Evolutionary conservation across 129 eudicot species (phyloP).

Genomic region (Lactuca sativa): DNA sequence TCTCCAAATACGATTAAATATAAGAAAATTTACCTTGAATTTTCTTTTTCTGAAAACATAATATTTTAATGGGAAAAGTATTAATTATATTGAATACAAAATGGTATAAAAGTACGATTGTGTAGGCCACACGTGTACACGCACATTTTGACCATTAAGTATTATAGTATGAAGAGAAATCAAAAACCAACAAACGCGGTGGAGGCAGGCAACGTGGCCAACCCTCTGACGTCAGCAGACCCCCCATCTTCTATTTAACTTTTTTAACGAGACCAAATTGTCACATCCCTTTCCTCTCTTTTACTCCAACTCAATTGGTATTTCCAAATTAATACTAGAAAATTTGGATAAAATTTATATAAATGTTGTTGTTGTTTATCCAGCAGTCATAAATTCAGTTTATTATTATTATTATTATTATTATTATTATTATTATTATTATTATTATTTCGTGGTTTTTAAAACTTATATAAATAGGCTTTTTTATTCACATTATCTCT

Average conservation of each 20-base stretch:
- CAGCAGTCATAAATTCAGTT: too few species aligned
- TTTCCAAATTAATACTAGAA: too few species aligned
- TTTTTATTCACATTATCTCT: too few species aligned
- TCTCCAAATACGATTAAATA: too few species aligned
- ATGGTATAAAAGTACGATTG: background rate
- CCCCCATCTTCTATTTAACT: constrained; percentile 1
- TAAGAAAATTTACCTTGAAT: background rate
- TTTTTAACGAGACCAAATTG: background rate
- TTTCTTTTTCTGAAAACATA: too few species aligned
- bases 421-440: too few species aligned
- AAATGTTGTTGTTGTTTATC: too few species aligned
- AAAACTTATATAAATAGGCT: too few species aligned
- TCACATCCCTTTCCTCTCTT: constrained; percentile 9
- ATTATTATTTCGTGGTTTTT: too few species aligned
- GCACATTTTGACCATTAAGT: constrained; percentile 10
- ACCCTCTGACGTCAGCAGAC: constrained; percentile 21
- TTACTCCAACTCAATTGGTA: background rate
- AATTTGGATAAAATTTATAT: too few species aligned
- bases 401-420: too few species aligned
- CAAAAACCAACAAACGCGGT: constrained; percentile 11
- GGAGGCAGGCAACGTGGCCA: constrained; percentile 17
- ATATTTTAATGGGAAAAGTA: too few species aligned
- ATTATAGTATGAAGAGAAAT: background rate
- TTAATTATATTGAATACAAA: background rate
- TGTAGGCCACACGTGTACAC: constrained; percentile 9